A percentile compares a stretch with the other conserved stretches of the same genome.
Evolutionary conservation across 805 yeast species (phyloP).

Genomic region (Starmerella ratchasimensis): DNA sequence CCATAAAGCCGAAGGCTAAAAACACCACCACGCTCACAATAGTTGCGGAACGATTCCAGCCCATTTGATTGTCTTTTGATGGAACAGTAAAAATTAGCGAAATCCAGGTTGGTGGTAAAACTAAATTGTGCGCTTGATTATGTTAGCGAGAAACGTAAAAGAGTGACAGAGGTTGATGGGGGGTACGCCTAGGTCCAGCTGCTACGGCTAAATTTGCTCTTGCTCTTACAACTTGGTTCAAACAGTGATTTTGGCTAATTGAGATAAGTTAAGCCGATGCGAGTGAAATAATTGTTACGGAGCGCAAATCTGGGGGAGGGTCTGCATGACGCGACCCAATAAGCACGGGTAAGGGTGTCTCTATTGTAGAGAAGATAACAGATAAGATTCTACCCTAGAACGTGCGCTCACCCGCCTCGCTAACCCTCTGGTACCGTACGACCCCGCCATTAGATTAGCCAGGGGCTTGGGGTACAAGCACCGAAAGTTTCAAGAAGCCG

Average conservation of each 20-base stretch:
- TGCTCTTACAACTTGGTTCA: background rate
- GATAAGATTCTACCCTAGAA: too few species aligned
- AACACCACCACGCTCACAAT: slow-evolving; percentile 29
- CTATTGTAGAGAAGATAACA: too few species aligned
- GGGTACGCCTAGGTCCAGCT: too few species aligned
- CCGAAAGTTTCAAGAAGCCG: too few species aligned
- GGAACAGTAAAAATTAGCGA: background rate
- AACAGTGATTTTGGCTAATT: background rate
- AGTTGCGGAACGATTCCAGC: slow-evolving; percentile 14
- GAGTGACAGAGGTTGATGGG: too few species aligned
- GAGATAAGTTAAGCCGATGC: background rate
- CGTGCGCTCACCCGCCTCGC: too few species aligned
- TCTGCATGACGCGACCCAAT: slow-evolving; percentile 6
- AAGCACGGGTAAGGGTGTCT: slow-evolving; percentile 4
- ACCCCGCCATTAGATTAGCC: too few species aligned
- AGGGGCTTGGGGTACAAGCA: too few species aligned
- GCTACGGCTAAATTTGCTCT: background rate
- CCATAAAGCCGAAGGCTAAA: slow-evolving; percentile 43
- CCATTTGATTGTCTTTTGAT: too few species aligned
- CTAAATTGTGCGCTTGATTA: too few species aligned
- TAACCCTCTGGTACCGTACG: too few species aligned
- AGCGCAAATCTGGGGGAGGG: background rate
- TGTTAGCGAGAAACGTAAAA: too few species aligned
- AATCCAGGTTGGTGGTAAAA: background rate
- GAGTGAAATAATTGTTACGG: background rate